Evolutionary conservation across 2,329 filamentous ascomycete genomes (phyloP).

Genomic region (Dothidotthia symphoricarpi): DNA sequence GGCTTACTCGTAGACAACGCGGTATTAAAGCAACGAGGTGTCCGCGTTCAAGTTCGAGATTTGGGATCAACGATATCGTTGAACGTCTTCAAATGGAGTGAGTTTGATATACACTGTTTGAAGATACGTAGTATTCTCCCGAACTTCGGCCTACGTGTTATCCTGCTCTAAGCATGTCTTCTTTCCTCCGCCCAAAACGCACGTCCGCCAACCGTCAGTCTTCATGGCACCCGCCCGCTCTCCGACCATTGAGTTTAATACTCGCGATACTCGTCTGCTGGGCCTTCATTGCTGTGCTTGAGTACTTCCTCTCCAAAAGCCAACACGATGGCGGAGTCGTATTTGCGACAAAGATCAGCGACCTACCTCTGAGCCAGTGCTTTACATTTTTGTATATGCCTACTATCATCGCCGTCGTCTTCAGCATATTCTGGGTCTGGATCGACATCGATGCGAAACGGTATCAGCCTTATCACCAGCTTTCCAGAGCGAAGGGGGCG

Average conservation of each 20-base stretch:
- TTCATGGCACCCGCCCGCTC: conserved; percentile 3
- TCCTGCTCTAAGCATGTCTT: no score
- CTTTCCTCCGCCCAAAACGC: no score
- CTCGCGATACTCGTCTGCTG: conserved; percentile 8
- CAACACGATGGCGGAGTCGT: conserved; percentile 44
- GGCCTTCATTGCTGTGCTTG: conserved; percentile 45
- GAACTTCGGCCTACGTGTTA: no score
- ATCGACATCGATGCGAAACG: conserved; percentile 59
- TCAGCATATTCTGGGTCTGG: conserved; percentile 58
- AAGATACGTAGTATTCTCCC: no score
- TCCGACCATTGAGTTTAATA: conserved; percentile 8
- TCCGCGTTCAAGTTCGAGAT: no score
- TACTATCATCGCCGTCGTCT: conserved; percentile 54
- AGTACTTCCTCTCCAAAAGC: conserved; percentile 46
- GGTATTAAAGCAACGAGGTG: no score
- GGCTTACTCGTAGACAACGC: no score
- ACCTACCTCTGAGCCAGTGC: conserved; percentile 42
- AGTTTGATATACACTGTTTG: no score
- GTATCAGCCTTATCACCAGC: conserved; percentile 59
- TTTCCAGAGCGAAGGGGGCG: conserved; percentile 49
- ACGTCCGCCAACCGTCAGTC: no score
- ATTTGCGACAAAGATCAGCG: conserved; percentile 36
- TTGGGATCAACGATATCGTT: no score
- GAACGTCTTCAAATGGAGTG: no score
- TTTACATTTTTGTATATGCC: conserved; percentile 51